phyloP scores from a whole-genome alignment of 768 basidiomycete genomes.

The Mycena metata region DNA sequence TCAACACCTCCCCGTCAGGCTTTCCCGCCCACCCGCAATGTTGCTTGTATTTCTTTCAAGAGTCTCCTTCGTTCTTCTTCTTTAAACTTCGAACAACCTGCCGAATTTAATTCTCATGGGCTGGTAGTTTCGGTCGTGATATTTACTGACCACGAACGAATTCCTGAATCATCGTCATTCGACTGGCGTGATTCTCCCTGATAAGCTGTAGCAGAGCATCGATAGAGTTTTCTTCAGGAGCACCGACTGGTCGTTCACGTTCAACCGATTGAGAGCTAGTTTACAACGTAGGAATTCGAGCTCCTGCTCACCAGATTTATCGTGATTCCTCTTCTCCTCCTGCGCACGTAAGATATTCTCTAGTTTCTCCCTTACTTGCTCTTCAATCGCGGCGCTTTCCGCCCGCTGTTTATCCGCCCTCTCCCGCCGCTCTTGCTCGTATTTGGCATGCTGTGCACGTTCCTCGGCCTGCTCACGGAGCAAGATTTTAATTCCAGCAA shows the following conservation, averaged over 20 bases:
- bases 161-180: constrained; percentile 9
- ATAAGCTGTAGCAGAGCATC: constrained; percentile 17
- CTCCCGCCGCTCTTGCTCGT: constrained; percentile 25
- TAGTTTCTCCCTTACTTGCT: constrained; percentile 18
- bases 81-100: neutral
- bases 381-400: constrained; percentile 20
- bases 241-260: neutral
- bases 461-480: constrained; percentile 30
- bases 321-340: neutral
- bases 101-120: neutral
- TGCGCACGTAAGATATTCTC: neutral
- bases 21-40: too few relatives aligned
- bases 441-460: constrained; percentile 6
- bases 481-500: constrained; percentile 19
- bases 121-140: too few relatives aligned
- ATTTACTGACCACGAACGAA: constrained; percentile 13
- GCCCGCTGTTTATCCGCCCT: constrained; percentile 12
- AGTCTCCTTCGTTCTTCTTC: constrained; percentile 15
- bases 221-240: neutral
- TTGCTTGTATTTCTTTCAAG: constrained; percentile 11
- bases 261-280: neutral
- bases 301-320: constrained; percentile 3
- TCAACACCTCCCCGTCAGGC: too few relatives aligned
- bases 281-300: too few relatives aligned
- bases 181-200: constrained; percentile 20